A percentile compares a stretch with the other conserved stretches of the same genome.
These are phyloP conservation scores for Pleurotus pulmonarius DNA, from an alignment of 768 basidiomycete species.

Conservation along the genomic window DNA sequence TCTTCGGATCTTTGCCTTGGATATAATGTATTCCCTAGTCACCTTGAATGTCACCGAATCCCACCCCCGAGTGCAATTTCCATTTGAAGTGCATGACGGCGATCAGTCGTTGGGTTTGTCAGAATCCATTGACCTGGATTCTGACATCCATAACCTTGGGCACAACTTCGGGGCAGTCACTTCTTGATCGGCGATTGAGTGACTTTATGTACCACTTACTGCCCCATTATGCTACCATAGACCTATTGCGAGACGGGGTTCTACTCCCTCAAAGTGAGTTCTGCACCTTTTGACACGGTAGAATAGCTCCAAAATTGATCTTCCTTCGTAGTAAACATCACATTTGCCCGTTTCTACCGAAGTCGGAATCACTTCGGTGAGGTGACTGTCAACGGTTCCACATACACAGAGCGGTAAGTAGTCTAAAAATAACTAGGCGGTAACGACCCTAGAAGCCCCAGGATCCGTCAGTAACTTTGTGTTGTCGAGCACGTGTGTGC, in stretches of 20 bases:
- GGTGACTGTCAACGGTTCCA: neutral
- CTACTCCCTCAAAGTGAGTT: neutral
- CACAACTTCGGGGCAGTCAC: constrained; percentile 1
- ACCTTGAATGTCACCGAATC: too few species aligned
- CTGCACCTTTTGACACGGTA: neutral
- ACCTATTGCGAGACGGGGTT: neutral
- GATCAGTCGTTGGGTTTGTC: too few species aligned
- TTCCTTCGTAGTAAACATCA: neutral
- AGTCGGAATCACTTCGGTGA: constrained; percentile 6
- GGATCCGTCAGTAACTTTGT: too few species aligned
- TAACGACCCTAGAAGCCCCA: neutral
- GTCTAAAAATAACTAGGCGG: constrained; percentile 3
- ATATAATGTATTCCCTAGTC: neutral
- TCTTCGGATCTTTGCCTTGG: neutral
- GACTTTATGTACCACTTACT: neutral
- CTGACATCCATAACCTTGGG: neutral
- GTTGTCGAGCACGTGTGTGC: neutral
- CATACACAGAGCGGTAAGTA: neutral
- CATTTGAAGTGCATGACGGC: too few species aligned
- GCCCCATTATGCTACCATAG: neutral
- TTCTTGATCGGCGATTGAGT: constrained; percentile 2
- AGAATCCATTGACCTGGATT: neutral
- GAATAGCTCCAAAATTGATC: constrained; percentile 3
- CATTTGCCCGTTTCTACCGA: constrained; percentile 5
- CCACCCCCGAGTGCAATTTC: too few species aligned